These are phyloP conservation scores for Colletotrichum truncatum DNA, from an alignment of 2,329 filamentous ascomycete species.

Conservation along the genomic window DNA sequence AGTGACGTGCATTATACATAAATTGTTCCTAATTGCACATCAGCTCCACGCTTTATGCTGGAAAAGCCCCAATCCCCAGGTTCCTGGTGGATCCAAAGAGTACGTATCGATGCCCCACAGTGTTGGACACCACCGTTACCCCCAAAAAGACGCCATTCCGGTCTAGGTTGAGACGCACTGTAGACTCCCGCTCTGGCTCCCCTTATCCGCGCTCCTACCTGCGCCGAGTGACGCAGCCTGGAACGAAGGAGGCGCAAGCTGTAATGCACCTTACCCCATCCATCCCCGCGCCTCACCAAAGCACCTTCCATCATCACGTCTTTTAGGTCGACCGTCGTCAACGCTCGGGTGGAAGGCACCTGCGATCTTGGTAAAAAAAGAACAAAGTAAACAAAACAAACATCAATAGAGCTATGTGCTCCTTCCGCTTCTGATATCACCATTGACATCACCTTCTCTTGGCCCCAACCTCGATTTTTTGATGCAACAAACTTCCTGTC, in stretches of 20 bases:
- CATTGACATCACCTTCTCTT: background rate
- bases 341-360: background rate
- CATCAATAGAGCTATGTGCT: background rate
- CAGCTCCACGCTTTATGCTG: too few species aligned
- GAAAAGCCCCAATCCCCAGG: too few species aligned
- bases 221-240: slow-evolving; percentile 22
- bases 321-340: background rate
- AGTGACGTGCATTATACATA: too few species aligned
- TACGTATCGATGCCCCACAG: background rate
- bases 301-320: background rate
- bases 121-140: background rate
- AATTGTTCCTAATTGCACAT: too few species aligned
- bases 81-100: too few species aligned
- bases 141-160: too few species aligned
- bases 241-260: slow-evolving; percentile 28
- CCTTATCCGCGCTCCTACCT: background rate
- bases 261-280: background rate
- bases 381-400: too few species aligned
- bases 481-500: background rate
- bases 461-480: too few species aligned
- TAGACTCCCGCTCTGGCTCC: background rate
- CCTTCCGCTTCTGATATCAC: background rate
- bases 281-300: background rate
- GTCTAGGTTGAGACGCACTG: slow-evolving; percentile 5
- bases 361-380: background rate